Conservation (phyloP, 2,329 filamentous ascomycete species). For the Calycina marina region DNA sequence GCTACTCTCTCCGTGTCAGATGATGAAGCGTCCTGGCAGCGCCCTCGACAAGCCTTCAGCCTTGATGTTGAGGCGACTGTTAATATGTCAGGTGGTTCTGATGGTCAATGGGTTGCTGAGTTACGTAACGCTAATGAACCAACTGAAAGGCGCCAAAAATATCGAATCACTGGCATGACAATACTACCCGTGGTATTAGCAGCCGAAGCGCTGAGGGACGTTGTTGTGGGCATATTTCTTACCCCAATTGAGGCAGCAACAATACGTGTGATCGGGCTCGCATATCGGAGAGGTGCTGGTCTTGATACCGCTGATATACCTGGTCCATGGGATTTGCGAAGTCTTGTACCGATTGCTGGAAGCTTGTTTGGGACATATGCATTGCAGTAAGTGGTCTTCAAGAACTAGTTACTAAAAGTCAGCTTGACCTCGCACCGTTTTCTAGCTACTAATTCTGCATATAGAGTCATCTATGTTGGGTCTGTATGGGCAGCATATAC, state of each 20-base stretch:
- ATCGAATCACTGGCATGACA: constrained; percentile 21
- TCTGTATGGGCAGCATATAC: too few relatives aligned
- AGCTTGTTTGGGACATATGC: constrained; percentile 15
- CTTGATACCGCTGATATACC: constrained; percentile 13
- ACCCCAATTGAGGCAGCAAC: constrained; percentile 21
- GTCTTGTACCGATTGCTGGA: constrained; percentile 6
- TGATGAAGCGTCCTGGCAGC: constrained; percentile 19
- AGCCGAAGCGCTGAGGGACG: constrained; percentile 19
- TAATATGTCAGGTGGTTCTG: constrained; percentile 9
- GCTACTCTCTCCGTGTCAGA: too few relatives aligned
- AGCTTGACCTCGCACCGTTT: too few relatives aligned
- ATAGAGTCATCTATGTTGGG: too few relatives aligned
- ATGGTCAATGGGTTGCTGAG: constrained; percentile 22
- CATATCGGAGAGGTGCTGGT: constrained; percentile 12
- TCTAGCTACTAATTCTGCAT: too few relatives aligned
- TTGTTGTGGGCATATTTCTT: constrained; percentile 15
- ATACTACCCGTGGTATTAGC: constrained; percentile 22
- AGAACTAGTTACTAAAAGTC: too few relatives aligned
- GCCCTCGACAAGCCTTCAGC: constrained; percentile 22
- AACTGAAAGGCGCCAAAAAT: constrained; percentile 12
- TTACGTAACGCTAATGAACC: constrained; percentile 21
- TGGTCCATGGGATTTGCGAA: constrained; percentile 7
- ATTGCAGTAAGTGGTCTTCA: too few relatives aligned
- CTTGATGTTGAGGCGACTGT: constrained; percentile 21
- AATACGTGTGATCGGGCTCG: constrained; percentile 18